Evolutionary conservation across 2,329 filamentous ascomycete genomes (phyloP), one percentile per base, ranked within the genome.

Genomic region (Chalaropsis thielavioides): DNA sequence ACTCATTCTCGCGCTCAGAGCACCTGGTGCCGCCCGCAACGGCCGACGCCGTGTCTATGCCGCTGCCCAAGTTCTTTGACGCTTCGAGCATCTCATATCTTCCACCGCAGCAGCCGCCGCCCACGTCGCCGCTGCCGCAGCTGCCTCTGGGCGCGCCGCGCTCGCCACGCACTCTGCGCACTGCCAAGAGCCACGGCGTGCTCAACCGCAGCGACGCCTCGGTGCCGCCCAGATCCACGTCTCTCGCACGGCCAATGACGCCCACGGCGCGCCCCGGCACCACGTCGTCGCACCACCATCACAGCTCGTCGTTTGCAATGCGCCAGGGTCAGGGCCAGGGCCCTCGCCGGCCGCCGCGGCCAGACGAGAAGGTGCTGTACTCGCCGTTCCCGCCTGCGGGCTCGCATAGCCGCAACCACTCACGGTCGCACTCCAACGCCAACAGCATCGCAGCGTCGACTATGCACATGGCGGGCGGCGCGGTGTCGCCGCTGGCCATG

Each of bases 171-270:
- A 44, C 27, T 2, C 65, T 66, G 27, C 65, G 65, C 56, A 44
- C 65, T 7, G 65, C 65, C 44, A 66, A 66, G 13, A 61, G 51
- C 56, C 65, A 66, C 58, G 65, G 65, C 2, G 65, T 66, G 41
- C 65, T 66, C 62, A 61, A 24, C 35, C 64, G 64, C 17, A 40
- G 40, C n/a, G 54, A 61, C 15, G 31, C 41, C 2, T 44, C 49
- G 10, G 41, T 41, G 17, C 40, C 63, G 19, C 44, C 58, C 31
- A 31, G 65, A 22, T 38, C 61, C 24, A 46, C 31, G n/a, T 64
- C 65, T n/a, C 40, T 59, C 31, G 54, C 38, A 5, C 64, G 64
- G 8, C 64, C 65, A 11, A 56, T 64, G 54, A 61, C 65, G 10
- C 62, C 56, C 22, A 44, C 64, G 3, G 43, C 43, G 10, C 22